phyloP scores from a whole-genome alignment of 129 eudicot genomes.

The Flaveria sonorensis region DNA sequence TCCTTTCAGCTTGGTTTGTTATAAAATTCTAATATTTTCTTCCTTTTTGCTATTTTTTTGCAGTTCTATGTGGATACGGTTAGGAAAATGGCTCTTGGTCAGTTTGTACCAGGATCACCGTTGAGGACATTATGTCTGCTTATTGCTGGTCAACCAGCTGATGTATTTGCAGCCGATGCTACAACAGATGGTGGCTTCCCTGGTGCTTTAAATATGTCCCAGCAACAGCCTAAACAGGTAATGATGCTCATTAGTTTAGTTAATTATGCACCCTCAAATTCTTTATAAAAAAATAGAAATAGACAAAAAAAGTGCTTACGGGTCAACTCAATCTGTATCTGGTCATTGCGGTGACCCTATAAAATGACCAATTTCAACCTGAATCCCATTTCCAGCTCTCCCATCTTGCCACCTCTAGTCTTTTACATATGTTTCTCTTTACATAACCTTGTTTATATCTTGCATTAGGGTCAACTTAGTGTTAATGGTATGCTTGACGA shows the following conservation, averaged over 20 bases:
- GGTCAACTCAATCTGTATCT: neutral
- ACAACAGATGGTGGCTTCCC: constrained; percentile 42
- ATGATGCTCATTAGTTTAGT: neutral
- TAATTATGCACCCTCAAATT: neutral
- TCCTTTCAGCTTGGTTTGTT: neutral
- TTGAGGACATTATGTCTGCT: constrained; percentile 92
- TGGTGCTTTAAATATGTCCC: constrained; percentile 36
- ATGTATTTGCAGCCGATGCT: constrained; percentile 62
- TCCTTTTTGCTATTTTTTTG: constrained; percentile 20
- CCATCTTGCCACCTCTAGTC: constrained; percentile 9
- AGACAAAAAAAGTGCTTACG: neutral
- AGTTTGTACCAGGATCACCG: constrained; percentile 85
- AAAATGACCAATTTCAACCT: neutral
- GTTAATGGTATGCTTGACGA: constrained; percentile 68
- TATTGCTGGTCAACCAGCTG: constrained; percentile 92
- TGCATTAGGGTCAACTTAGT: constrained; percentile 44
- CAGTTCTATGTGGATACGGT: constrained; percentile 90
- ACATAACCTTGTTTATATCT: constrained; percentile 14
- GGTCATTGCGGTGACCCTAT: neutral
- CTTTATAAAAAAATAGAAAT: neutral
- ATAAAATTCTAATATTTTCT: constrained; percentile 11
- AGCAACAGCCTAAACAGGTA: constrained; percentile 63
- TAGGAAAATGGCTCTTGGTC: constrained; percentile 84
- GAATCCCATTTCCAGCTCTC: neutral
- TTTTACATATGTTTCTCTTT: constrained; percentile 1